Percentiles rank a stretch among this genome's conserved stretches.
Conservation (phyloP, 768 basidiomycete genomes). For the Leccinum rimulosum region DNA sequence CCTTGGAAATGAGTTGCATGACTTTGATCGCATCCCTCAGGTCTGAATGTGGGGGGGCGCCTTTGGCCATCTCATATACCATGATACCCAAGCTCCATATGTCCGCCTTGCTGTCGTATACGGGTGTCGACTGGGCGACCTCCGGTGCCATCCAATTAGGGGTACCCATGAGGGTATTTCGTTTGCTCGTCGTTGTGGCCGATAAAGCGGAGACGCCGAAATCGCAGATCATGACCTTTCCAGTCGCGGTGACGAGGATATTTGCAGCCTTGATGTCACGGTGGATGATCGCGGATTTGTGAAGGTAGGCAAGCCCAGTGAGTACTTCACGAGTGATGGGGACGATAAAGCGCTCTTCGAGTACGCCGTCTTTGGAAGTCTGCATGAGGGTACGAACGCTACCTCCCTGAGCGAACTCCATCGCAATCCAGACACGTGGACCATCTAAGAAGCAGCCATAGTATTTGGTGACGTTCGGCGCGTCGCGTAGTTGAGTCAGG, state of each 20-base stretch:
- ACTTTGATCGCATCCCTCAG: conserved; percentile 79
- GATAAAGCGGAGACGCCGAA: conserved; percentile 97
- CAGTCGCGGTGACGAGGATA: conserved; percentile 81
- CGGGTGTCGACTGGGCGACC: conserved; percentile 83
- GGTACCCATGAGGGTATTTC: conserved; percentile 95
- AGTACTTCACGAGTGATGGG: conserved; percentile 90
- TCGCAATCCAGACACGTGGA: conserved; percentile 96
- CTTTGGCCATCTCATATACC: conserved; percentile 94
- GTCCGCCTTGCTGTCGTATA: conserved; percentile 96
- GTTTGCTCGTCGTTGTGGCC: conserved; percentile 79
- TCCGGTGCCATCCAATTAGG: conserved; percentile 99
- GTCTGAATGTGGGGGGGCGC: conserved; percentile 91
- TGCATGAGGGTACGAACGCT: conserved; percentile 94
- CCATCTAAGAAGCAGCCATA: conserved; percentile 96
- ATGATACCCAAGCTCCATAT: conserved; percentile 98
- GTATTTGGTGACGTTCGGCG: conserved; percentile 90
- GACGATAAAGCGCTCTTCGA: conserved; percentile 89
- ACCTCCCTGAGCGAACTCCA: conserved; percentile 97
- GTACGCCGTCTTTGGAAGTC: conserved; percentile 63
- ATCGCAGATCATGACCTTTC: conserved; percentile 95
- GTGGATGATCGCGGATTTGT: conserved; percentile 93
- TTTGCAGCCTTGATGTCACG: conserved; percentile 98
- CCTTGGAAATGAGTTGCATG: conserved; percentile 84
- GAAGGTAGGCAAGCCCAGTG: conserved; percentile 82
- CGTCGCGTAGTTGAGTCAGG: conserved; percentile 84